Evolutionary conservation across 441 rosid genomes (phyloP), one percentile per base, ranked within the genome.

Genomic region (Arabidopsis lyrata): DNA sequence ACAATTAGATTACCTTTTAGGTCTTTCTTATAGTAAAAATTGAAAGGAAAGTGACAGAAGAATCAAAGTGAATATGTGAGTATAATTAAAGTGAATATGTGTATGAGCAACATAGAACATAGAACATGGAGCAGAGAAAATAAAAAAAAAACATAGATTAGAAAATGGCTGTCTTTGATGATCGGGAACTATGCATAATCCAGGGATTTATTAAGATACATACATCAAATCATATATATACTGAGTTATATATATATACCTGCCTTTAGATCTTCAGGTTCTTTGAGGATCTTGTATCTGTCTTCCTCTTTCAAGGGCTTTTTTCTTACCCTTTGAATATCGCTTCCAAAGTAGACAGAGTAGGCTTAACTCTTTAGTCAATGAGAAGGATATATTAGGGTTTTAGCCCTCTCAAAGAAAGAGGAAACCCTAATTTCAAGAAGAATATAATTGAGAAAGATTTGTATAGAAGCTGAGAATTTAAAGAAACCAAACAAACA

Each of bases 341-440:
- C 34, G 60, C 69, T 72, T 77, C 73, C 66, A 66, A 72, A 78
- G 78, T 68, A 65, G 74, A 68, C 62, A 78, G 67, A 68, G 77
- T 77, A 72, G 77, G 73, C 65, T 77, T 53, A 60, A 66, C 76
- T 66, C 85, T 83, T 87, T 78, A 76, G 82, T 69, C 74, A 82
- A 77, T 75, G 82, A 83, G 69, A 61, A 50, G 15, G 45, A 60
- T 73, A 44, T 20, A 62, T 73, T 61, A 78, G 84, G 83, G 79
- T 62, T 47, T 66, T 36, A 77, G 70, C 59, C 75, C 75, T 68
- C 73, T 76, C 76, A 35, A 59, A 70, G 66, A 76, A 81, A 27
- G 22, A 76, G 66, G 79, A 74, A 85, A 81, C 88, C 90, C 90
- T 84, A 86, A 81, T 75, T 72, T 63, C 34, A 74, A 70, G 83